Conservation (phyloP, 306 rosid species). For the Macrotyloma uniflorum region DNA sequence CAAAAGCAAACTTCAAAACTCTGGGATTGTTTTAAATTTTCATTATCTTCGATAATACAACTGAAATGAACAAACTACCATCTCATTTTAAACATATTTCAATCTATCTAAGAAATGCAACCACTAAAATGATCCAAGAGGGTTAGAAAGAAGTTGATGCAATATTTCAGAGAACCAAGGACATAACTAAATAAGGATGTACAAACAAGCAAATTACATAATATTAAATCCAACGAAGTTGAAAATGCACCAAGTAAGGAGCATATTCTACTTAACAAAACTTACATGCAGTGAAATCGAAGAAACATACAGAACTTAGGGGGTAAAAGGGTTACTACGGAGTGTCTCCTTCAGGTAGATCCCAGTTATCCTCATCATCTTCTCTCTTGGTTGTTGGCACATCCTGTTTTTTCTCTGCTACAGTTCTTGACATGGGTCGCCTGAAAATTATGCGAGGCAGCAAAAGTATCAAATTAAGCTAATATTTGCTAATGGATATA, state of each 20-base stretch:
- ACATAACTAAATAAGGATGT: not conserved
- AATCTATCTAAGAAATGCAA: constrained; percentile 8
- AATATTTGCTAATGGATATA: not conserved
- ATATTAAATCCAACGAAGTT: not conserved
- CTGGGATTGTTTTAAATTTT: not conserved
- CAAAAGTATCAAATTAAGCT: not conserved
- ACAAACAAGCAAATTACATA: constrained; percentile 14
- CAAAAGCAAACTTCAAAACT: not conserved
- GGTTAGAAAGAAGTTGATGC: not conserved
- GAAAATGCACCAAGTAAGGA: constrained; percentile 30
- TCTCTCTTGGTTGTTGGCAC: constrained; percentile 46
- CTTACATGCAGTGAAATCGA: constrained; percentile 34
- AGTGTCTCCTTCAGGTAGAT: constrained; percentile 62
- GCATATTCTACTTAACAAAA: constrained; percentile 30
- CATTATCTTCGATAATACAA: not conserved
- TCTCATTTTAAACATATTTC: constrained; percentile 3
- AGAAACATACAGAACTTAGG: constrained; percentile 29
- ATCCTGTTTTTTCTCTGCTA: constrained; percentile 14
- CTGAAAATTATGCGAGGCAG: constrained; percentile 30
- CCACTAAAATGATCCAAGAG: not conserved
- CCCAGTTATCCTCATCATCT: constrained; percentile 76
- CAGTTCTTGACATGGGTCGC: not conserved
- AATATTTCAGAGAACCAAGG: not conserved
- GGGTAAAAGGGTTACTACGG: constrained; percentile 40
- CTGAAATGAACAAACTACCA: constrained; percentile 1